phyloP scores from a whole-genome alignment of 1,139 yeast species.

The Saccharomyces hybrid region DNA sequence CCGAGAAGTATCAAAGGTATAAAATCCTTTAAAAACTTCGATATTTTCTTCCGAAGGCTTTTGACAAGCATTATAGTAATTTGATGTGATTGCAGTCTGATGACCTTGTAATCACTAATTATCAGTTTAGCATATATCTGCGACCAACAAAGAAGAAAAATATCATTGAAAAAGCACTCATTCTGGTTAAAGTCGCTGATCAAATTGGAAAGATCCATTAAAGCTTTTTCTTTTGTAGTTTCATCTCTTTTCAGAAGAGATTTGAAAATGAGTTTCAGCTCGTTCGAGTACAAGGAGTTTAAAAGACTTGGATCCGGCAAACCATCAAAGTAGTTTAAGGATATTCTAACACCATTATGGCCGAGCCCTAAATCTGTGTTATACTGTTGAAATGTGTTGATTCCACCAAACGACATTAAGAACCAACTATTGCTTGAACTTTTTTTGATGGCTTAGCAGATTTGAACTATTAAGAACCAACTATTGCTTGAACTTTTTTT shows the following conservation, averaged over 20 bases:
- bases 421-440: neutral
- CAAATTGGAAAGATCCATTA: constrained; percentile 43
- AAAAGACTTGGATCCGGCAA: constrained; percentile 58
- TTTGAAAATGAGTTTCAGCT: constrained; percentile 59
- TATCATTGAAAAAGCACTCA: constrained; percentile 34
- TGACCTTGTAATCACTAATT: constrained; percentile 58
- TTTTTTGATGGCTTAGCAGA: neutral
- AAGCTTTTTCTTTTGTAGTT: constrained; percentile 76
- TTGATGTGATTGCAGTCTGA: constrained; percentile 55
- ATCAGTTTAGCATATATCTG: constrained; percentile 76
- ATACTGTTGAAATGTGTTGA: constrained; percentile 24
- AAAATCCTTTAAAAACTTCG: constrained; percentile 61
- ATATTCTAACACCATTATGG: constrained; percentile 53
- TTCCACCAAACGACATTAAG: constrained; percentile 27
- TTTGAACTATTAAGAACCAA: neutral
- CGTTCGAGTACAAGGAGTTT: constrained; percentile 43
- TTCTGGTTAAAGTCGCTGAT: constrained; percentile 31
- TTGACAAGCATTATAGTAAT: constrained; percentile 50
- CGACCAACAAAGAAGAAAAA: constrained; percentile 60
- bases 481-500: neutral
- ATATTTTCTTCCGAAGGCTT: constrained; percentile 48
- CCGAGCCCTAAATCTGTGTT: constrained; percentile 32
- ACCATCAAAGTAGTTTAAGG: constrained; percentile 70
- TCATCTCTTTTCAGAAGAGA: constrained; percentile 70
- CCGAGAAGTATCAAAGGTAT: constrained; percentile 72